phyloP scores from a whole-genome alignment of 2,329 filamentous ascomycete genomes.

The Colletotrichum karsti region DNA sequence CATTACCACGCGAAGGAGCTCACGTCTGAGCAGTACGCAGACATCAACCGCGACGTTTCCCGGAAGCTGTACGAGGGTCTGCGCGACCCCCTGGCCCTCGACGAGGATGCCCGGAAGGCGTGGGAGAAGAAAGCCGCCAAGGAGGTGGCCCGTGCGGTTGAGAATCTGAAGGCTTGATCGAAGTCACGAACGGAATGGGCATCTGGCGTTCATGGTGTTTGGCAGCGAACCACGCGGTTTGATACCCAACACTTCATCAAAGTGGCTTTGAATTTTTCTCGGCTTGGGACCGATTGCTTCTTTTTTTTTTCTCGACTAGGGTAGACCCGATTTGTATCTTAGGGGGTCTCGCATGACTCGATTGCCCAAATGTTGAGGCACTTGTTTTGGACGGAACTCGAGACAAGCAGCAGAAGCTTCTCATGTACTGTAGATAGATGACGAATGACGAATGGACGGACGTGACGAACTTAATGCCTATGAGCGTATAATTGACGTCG shows the following conservation, averaged over 20 bases:
- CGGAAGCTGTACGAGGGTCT: slow-evolving; percentile 84
- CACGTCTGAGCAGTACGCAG: slow-evolving; percentile 88
- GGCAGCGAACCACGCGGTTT: slow-evolving; percentile 30
- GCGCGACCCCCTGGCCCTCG: slow-evolving; percentile 63
- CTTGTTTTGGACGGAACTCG: not conserved
- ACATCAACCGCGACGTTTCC: slow-evolving; percentile 90
- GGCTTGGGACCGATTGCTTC: not conserved
- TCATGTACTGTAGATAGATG: slow-evolving; percentile 23
- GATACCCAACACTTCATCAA: slow-evolving; percentile 28
- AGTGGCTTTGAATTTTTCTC: slow-evolving; percentile 23
- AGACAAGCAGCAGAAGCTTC: not conserved
- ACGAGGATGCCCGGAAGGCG: slow-evolving; percentile 70
- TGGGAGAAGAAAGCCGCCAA: slow-evolving; percentile 81
- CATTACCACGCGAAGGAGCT: slow-evolving; percentile 80
- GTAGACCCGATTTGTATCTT: slow-evolving; percentile 13
- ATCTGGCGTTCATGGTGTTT: slow-evolving; percentile 28
- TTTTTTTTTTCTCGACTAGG: slow-evolving; percentile 7
- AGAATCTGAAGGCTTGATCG: slow-evolving; percentile 48
- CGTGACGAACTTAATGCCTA: slow-evolving; percentile 3
- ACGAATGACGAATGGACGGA: slow-evolving; percentile 28
- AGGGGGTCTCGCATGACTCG: not conserved
- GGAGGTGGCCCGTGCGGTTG: slow-evolving; percentile 81
- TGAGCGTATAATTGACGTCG: too few species aligned
- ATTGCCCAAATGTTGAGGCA: not conserved
- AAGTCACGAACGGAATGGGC: slow-evolving; percentile 11